A percentile compares a stretch with the other conserved stretches of the same genome.
phyloP scores from a whole-genome alignment of 192 early-diverging fungal genomes.

The Entomortierella lignicola region DNA sequence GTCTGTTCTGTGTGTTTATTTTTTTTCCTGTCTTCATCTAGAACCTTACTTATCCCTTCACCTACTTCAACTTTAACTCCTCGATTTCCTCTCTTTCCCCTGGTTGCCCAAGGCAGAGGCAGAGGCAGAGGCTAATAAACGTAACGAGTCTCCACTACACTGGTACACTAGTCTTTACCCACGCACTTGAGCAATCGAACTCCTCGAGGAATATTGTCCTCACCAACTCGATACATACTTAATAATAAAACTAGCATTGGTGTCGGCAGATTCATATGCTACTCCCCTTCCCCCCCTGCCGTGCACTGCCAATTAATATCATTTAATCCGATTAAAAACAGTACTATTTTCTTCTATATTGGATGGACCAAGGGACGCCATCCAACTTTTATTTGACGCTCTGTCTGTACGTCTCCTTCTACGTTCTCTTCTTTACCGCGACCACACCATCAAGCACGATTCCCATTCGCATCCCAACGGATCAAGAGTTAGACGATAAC shows the following conservation, averaged over 20 bases:
- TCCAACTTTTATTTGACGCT: constrained; percentile 53
- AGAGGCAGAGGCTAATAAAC: no score
- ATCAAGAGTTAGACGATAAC: constrained; percentile 25
- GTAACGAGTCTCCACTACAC: no score
- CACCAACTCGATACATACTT: no score
- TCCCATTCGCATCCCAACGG: constrained; percentile 14
- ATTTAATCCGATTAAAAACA: no score
- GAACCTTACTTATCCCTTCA: constrained; percentile 28
- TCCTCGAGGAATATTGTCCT: no score
- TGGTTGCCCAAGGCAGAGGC: neutral
- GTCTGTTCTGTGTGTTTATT: neutral
- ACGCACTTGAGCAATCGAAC: no score
- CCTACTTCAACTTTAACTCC: neutral
- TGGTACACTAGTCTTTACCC: no score
- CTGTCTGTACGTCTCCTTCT: constrained; percentile 55
- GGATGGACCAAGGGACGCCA: constrained; percentile 50
- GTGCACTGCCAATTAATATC: no score
- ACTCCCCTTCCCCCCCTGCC: no score
- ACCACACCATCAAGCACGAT: neutral
- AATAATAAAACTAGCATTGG: no score
- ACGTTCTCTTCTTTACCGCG: constrained; percentile 52
- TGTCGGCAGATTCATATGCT: no score
- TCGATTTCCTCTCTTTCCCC: neutral
- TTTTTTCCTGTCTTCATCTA: constrained; percentile 2
- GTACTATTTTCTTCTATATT: neutral